A percentile compares a stretch with the other conserved stretches of the same genome.
phyloP scores from a whole-genome alignment of 2,329 filamentous ascomycete species.

The Xylariaceae sp. region DNA sequence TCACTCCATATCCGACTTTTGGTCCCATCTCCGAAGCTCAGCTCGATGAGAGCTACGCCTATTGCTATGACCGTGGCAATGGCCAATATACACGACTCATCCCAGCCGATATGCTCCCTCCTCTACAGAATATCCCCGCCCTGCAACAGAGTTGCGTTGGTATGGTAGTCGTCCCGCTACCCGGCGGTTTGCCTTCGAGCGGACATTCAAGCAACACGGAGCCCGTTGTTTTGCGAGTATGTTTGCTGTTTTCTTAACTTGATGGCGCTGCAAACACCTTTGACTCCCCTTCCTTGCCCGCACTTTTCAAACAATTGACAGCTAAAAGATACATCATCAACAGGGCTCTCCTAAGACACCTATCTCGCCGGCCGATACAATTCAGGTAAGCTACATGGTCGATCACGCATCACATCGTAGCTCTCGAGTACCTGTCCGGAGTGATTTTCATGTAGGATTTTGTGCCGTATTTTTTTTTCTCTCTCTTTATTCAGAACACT shows the following conservation, averaged over 20 bases:
- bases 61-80: constrained; percentile 49
- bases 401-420: constrained; percentile 14
- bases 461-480: constrained; percentile 1
- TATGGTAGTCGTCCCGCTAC: constrained; percentile 44
- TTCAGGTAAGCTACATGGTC: constrained; percentile 29
- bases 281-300: not conserved
- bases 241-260: constrained; percentile 20
- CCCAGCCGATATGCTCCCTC: constrained; percentile 49
- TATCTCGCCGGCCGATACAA: constrained; percentile 26
- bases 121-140: constrained; percentile 40
- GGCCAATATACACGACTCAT: constrained; percentile 50
- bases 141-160: constrained; percentile 35
- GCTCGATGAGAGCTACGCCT: constrained; percentile 37
- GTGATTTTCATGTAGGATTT: constrained; percentile 12
- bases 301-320: not conserved
- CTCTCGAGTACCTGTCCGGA: constrained; percentile 3
- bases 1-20: constrained; percentile 13
- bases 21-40: constrained; percentile 21
- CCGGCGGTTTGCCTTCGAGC: constrained; percentile 34
- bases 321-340: constrained; percentile 4
- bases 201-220: constrained; percentile 37
- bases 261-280: not conserved
- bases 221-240: constrained; percentile 37
- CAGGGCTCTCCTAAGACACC: constrained; percentile 25
- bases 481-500: not conserved